Percentiles rank a stretch among this genome's conserved stretches.
phyloP scores from a whole-genome alignment of 371 early-diverging fungal genomes.

The Haplosporangium sp. region DNA sequence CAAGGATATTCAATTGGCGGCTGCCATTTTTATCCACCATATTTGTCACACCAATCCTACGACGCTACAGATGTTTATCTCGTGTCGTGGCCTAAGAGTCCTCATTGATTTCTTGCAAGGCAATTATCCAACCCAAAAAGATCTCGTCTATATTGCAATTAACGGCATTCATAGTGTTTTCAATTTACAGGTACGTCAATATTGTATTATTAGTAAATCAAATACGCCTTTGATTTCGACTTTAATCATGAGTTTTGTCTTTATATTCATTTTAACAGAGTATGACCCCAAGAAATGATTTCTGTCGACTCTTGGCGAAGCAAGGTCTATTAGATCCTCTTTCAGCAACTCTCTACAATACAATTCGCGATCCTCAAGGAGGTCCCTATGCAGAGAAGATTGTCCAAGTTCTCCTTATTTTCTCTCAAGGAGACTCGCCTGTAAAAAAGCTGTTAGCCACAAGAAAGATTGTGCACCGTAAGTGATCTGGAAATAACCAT shows the following conservation, averaged over 20 bases:
- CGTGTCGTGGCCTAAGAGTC: conserved; percentile 64
- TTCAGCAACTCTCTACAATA: conserved; percentile 51
- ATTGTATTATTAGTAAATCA: background rate
- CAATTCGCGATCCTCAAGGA: conserved; percentile 56
- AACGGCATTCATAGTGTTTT: conserved; percentile 65
- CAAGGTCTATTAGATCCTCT: conserved; percentile 62
- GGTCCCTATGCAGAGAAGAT: conserved; percentile 57
- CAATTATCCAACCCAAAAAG: conserved; percentile 58
- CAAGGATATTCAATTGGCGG: conserved; percentile 58
- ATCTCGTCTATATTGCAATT: conserved; percentile 64
- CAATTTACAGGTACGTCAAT: conserved; percentile 59
- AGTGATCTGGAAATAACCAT: background rate
- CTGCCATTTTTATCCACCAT: conserved; percentile 61
- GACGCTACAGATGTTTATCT: conserved; percentile 68
- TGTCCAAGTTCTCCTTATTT: conserved; percentile 60
- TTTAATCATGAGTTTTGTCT: background rate
- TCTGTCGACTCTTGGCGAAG: conserved; percentile 66
- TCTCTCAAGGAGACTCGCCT: conserved; percentile 64
- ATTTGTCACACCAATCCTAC: conserved; percentile 59
- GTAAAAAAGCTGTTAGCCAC: conserved; percentile 66
- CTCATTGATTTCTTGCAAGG: conserved; percentile 62
- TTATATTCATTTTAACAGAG: conserved; percentile 29
- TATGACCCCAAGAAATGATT: conserved; percentile 67
- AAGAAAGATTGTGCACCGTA: conserved; percentile 41
- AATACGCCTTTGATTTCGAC: background rate